Percentiles rank a stretch among this genome's conserved stretches.
Evolutionary conservation across 495 filamentous ascomycete species (phyloP).

Genomic region (Penicilliopsis zonata): DNA sequence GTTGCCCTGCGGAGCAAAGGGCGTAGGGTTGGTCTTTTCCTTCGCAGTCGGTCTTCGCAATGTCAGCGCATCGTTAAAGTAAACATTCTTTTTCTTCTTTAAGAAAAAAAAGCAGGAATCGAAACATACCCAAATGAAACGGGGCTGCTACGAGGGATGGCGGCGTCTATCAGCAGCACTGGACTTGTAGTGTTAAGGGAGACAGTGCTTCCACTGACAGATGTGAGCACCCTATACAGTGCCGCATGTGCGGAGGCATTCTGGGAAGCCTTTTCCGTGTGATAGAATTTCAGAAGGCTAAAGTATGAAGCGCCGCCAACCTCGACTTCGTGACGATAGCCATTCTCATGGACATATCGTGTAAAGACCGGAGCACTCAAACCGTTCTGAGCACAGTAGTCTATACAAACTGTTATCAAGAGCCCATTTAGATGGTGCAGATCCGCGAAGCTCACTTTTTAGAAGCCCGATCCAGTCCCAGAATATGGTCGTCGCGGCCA

Average conservation of each 20-base stretch:
- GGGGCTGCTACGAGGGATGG: background rate
- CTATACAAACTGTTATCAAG: slow-evolving; percentile 5
- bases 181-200: background rate
- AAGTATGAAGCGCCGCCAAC: slow-evolving; percentile 9
- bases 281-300: slow-evolving; percentile 6
- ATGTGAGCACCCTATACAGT: slow-evolving; percentile 13
- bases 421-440: background rate
- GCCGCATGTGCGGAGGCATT: slow-evolving; percentile 18
- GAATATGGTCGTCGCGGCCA: slow-evolving; percentile 1
- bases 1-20: too few relatives aligned
- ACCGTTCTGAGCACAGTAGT: slow-evolving; percentile 11
- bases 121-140: too few relatives aligned
- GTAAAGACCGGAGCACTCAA: slow-evolving; percentile 11
- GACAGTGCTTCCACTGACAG: slow-evolving; percentile 1
- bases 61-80: too few relatives aligned
- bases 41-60: too few relatives aligned
- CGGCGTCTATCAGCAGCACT: slow-evolving; percentile 1
- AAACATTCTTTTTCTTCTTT: too few relatives aligned
- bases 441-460: slow-evolving; percentile 12
- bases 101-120: too few relatives aligned
- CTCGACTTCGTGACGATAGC: slow-evolving; percentile 15
- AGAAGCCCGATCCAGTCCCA: slow-evolving; percentile 22
- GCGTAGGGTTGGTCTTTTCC: too few relatives aligned
- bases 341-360: slow-evolving; percentile 4
- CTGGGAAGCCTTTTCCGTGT: slow-evolving; percentile 10